A percentile compares a stretch with the other conserved stretches of the same genome.
Evolutionary conservation across 495 filamentous ascomycete genomes (phyloP).

Genomic region (Penicillium coffeae): DNA sequence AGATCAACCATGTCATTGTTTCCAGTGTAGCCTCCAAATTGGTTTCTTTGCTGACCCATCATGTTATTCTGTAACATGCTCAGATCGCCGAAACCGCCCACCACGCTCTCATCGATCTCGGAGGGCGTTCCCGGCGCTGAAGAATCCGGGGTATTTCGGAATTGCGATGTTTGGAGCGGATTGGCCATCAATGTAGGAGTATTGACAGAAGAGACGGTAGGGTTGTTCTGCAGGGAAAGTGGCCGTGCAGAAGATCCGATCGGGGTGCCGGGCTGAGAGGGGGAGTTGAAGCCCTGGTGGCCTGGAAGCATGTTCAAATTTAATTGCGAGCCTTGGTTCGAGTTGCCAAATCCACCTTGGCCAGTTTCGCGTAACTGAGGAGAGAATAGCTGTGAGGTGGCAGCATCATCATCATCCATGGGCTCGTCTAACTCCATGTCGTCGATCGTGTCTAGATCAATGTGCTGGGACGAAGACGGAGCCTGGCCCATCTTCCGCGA

Average conservation of each 20-base stretch:
- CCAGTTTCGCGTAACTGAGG: constrained; percentile 50
- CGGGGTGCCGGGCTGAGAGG: constrained; percentile 83
- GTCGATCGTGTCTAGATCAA: constrained; percentile 81
- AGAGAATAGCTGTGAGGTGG: constrained; percentile 56
- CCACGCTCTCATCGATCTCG: constrained; percentile 57
- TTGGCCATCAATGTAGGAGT: constrained; percentile 78
- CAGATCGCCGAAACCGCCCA: constrained; percentile 48
- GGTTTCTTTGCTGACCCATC: constrained; percentile 53
- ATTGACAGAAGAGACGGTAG: constrained; percentile 96
- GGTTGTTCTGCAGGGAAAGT: constrained; percentile 78
- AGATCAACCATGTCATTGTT: constrained; percentile 61
- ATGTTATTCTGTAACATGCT: constrained; percentile 53
- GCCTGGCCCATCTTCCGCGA: constrained; percentile 44
- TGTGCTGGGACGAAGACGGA: constrained; percentile 38
- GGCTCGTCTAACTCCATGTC: constrained; percentile 97
- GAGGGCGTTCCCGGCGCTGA: constrained; percentile 71
- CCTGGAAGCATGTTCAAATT: constrained; percentile 67
- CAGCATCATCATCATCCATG: constrained; percentile 60
- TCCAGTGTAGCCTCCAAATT: constrained; percentile 40
- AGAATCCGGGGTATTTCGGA: constrained; percentile 66
- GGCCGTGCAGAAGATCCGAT: constrained; percentile 58
- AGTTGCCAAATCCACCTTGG: constrained; percentile 67
- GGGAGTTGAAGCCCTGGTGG: constrained; percentile 72
- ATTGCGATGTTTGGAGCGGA: constrained; percentile 60
- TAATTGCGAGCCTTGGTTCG: constrained; percentile 63